These are phyloP conservation scores for Chaetomium olivaceum DNA, from an alignment of 2,329 filamentous ascomycete genomes.

Conservation along the genomic window DNA sequence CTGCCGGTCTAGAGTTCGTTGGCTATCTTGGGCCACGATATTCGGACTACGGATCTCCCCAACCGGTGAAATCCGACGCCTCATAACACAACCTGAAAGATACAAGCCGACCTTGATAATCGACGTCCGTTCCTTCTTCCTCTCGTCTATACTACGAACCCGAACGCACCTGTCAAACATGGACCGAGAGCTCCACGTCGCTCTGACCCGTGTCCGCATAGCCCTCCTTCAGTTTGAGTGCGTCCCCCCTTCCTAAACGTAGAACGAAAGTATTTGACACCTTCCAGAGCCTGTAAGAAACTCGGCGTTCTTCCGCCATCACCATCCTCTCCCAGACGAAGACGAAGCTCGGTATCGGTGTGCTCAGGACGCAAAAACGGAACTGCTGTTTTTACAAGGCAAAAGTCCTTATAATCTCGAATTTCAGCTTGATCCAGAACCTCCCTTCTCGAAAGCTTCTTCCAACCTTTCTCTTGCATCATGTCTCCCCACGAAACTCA, in stretches of 20 bases:
- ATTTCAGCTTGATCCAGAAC: neutral
- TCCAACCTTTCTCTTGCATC: conserved; percentile 4
- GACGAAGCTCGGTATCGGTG: conserved; percentile 33
- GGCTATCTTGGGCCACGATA: neutral
- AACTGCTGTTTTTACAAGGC: conserved; percentile 37
- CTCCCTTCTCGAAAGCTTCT: neutral
- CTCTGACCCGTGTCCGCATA: conserved; percentile 50
- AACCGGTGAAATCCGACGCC: conserved; percentile 20
- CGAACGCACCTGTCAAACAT: conserved; percentile 30
- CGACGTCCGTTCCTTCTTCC: neutral
- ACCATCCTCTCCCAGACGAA: conserved; percentile 24
- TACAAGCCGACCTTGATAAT: neutral
- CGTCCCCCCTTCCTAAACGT: conserved; percentile 31
- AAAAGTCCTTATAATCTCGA: conserved; percentile 31
- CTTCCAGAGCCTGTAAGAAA: conserved; percentile 30
- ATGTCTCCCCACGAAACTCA: conserved; percentile 37
- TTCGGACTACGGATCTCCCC: conserved; percentile 40
- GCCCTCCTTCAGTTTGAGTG: conserved; percentile 51
- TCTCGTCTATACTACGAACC: neutral
- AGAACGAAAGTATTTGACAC: neutral
- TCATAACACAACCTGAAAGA: neutral
- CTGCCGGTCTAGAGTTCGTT: neutral
- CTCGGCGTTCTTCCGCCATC: conserved; percentile 23
- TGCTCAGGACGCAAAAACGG: conserved; percentile 25
- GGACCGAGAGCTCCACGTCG: conserved; percentile 44